Evolutionary conservation across 768 basidiomycete genomes (phyloP), one percentile per base, ranked within the genome.

Genomic region (Hortiboletus campestris): DNA sequence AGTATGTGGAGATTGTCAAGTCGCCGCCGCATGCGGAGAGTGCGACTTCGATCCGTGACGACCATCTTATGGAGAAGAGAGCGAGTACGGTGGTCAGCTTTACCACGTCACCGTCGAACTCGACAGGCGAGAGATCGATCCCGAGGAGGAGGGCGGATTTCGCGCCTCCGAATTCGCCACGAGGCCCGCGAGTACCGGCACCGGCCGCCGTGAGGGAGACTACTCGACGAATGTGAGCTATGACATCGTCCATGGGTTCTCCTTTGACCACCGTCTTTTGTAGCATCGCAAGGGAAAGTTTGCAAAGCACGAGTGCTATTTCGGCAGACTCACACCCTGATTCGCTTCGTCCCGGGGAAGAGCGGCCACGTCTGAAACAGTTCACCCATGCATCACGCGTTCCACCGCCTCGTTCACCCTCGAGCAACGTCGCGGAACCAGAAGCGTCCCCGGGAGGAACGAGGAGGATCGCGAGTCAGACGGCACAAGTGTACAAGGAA

Each of bases 71-170:
- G 13, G 67, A 66, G 22, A 73, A 66, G 55, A 56, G 66, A 22
- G 63, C 78, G 56, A 72, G 67, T 38, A 79, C 79, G 3, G 74
- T 80, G 46, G 76, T 80, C 42, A 79, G 80, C 54, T 68, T 78
- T 31, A 67, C 67, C 2, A 77, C 76, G 34, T 87, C 86, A 2
- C 85, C 85, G 8, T 86, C 86, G 11, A 78, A 77, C 20, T 89
- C 86, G 35, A 86, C 84, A 1, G 85, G 76, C 20, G 80, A 78
- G 20, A 77, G 80, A 48, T 89, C 87, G 6, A 84, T 87, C 52
- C 88, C 87, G 25, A 78, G 81, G 40, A 75, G 86, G 46, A 77
- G 88, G 56, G 78, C 84, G 0, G 88, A 89, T 70, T 89, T 89
- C 64, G 83, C 76, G 11, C 80, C 81, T n/a, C 82, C 84, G 8